phyloP scores from a whole-genome alignment of 495 filamentous ascomycete species.

The Xylaria intraflava region DNA sequence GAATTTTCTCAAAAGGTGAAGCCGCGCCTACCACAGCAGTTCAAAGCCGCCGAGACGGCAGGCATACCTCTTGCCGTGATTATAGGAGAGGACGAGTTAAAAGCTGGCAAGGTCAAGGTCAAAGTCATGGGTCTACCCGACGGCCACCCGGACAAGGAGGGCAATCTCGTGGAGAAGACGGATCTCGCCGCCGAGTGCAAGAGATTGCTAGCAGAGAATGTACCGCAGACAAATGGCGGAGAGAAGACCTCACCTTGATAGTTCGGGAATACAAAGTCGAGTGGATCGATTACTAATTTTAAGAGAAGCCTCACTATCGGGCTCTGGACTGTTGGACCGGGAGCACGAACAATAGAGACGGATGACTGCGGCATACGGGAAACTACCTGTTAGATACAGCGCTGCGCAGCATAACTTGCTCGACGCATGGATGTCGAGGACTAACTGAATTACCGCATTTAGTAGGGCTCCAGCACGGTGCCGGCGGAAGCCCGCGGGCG shows the following conservation, averaged over 20 bases:
- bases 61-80: conserved; percentile 70
- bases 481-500: too few relatives aligned
- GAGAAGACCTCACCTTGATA: background rate
- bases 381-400: background rate
- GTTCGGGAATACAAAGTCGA: too few relatives aligned
- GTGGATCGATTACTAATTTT: background rate
- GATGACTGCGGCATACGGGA: background rate
- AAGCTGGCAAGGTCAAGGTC: conserved; percentile 66
- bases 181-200: conserved; percentile 58
- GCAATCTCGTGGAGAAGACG: conserved; percentile 57
- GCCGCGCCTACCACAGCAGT: conserved; percentile 70
- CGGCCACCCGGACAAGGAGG: conserved; percentile 81
- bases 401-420: background rate
- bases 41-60: conserved; percentile 68
- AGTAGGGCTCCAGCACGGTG: background rate
- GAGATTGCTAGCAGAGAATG: conserved; percentile 26
- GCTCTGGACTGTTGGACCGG: background rate
- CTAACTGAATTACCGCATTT: too few relatives aligned
- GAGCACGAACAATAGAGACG: background rate
- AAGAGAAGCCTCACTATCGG: background rate
- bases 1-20: conserved; percentile 77
- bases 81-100: conserved; percentile 73
- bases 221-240: conserved; percentile 4
- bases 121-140: conserved; percentile 78
- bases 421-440: background rate